Evolutionary conservation across 2,329 filamentous ascomycete genomes (phyloP).

Genomic region (Colletotrichum salicis): DNA sequence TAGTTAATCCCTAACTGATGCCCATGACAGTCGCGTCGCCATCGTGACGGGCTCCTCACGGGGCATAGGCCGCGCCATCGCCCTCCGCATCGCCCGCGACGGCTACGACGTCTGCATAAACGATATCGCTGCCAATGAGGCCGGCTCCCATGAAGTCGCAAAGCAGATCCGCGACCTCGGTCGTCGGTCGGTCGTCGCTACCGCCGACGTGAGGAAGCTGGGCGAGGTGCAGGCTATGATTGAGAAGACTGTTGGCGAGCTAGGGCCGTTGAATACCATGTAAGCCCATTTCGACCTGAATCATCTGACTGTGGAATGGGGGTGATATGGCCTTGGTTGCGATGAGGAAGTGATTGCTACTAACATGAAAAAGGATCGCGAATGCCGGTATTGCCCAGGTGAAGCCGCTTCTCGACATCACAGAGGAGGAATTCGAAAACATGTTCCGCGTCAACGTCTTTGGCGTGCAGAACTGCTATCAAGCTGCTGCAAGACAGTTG

Average conservation of each 20-base stretch:
- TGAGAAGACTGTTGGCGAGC: conserved; percentile 57
- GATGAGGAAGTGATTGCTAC: conserved; percentile 48
- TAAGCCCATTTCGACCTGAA: no score
- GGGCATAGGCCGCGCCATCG: conserved; percentile 68
- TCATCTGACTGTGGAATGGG: no score
- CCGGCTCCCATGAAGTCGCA: conserved; percentile 62
- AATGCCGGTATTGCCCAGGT: conserved; percentile 72
- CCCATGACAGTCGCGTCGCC: conserved; percentile 8
- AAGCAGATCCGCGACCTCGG: conserved; percentile 63
- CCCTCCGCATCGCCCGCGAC: conserved; percentile 70
- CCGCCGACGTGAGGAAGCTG: conserved; percentile 70
- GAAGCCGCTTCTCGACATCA: conserved; percentile 64
- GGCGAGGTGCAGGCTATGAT: conserved; percentile 63
- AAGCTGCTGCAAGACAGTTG: conserved; percentile 71
- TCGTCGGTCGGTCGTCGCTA: conserved; percentile 62
- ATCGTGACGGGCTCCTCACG: conserved; percentile 31
- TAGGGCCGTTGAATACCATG: conserved; percentile 61
- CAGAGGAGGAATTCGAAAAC: conserved; percentile 64
- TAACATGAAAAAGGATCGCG: conserved; percentile 53
- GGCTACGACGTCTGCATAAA: conserved; percentile 76
- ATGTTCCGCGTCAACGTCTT: conserved; percentile 75
- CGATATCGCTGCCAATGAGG: conserved; percentile 64
- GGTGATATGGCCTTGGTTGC: no score
- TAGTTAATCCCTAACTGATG: background rate
- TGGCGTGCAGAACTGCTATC: conserved; percentile 74